Conservation (phyloP, 2,329 filamentous ascomycete genomes). For the Dothideomycetes sp. region DNA sequence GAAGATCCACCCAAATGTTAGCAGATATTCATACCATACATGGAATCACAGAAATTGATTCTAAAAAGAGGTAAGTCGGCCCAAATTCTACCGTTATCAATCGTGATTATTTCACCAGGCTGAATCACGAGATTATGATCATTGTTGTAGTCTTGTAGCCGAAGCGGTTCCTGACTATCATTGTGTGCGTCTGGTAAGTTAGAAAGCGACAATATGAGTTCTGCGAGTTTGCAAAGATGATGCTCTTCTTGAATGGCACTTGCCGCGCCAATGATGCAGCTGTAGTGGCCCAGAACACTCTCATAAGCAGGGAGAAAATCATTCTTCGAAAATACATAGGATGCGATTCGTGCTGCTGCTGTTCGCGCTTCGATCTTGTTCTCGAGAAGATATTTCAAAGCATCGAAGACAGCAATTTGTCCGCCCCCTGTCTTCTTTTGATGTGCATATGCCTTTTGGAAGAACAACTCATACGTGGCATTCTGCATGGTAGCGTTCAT, state of each 20-base stretch:
- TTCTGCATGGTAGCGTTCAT: not conserved
- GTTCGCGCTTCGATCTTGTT: not conserved
- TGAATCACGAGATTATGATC: not conserved
- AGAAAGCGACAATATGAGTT: not conserved
- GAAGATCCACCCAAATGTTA: not conserved
- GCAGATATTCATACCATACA: not conserved
- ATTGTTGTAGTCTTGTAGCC: not conserved
- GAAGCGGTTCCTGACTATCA: not conserved
- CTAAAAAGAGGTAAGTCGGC: not conserved
- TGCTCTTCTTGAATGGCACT: not conserved
- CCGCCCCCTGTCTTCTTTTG: not conserved
- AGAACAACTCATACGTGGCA: not conserved
- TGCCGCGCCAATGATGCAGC: not conserved
- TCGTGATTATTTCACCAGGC: not conserved
- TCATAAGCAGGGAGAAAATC: not conserved
- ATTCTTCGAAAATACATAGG: not conserved
- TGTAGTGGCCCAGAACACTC: not conserved
- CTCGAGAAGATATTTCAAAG: not conserved
- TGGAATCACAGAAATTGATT: not conserved
- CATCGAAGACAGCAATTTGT: not conserved
- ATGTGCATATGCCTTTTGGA: not conserved
- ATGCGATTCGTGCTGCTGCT: not conserved
- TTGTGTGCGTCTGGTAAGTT: not conserved
- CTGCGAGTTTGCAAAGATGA: not conserved
- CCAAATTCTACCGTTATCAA: not conserved